These are phyloP conservation scores for Intubia oerlemansii DNA, from an alignment of 2,329 filamentous ascomycete species.

Conservation along the genomic window DNA sequence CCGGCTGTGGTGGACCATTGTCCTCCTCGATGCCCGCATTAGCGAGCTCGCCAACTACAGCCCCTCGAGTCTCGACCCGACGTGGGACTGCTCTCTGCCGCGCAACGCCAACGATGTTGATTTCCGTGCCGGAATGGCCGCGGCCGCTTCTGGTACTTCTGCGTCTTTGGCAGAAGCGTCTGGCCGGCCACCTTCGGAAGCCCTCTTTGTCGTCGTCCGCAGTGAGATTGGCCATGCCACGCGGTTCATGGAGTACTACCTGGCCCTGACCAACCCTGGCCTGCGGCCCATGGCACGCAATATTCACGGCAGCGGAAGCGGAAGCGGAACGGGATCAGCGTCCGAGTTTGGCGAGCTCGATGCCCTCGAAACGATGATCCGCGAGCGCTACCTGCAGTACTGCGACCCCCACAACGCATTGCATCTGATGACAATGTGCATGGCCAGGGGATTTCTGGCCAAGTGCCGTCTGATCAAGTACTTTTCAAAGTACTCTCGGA, in stretches of 20 bases:
- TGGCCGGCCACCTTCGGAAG: conserved; percentile 15
- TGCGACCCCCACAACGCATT: conserved; percentile 18
- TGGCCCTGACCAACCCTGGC: conserved; percentile 15
- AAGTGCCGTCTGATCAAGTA: conserved; percentile 27
- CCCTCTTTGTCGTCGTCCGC: conserved; percentile 19
- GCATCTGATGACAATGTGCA: conserved; percentile 20
- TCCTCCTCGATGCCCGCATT: conserved; percentile 33
- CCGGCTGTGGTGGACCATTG: conserved; percentile 39
- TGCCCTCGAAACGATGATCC: conserved; percentile 17
- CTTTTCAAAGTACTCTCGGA: conserved; percentile 13
- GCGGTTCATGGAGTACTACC: conserved; percentile 14
- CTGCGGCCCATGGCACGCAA: conserved; percentile 11
- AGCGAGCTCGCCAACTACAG: conserved; percentile 25
- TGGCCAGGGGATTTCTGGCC: conserved; percentile 20
- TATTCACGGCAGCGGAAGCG: neutral
- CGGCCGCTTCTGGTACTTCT: too few species aligned
- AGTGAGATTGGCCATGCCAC: conserved; percentile 18
- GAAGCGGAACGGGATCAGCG: neutral
- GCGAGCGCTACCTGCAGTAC: conserved; percentile 22
- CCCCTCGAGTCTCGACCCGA: conserved; percentile 11
- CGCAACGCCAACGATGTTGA: conserved; percentile 25
- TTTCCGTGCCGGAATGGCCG: conserved; percentile 15
- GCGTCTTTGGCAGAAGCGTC: neutral
- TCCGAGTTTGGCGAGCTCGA: conserved; percentile 12
- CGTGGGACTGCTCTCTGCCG: conserved; percentile 21